A percentile compares a stretch with the other conserved stretches of the same genome.
Conservation (phyloP, 2,329 filamentous ascomycete species). For the Furcasterigmium furcatum region DNA sequence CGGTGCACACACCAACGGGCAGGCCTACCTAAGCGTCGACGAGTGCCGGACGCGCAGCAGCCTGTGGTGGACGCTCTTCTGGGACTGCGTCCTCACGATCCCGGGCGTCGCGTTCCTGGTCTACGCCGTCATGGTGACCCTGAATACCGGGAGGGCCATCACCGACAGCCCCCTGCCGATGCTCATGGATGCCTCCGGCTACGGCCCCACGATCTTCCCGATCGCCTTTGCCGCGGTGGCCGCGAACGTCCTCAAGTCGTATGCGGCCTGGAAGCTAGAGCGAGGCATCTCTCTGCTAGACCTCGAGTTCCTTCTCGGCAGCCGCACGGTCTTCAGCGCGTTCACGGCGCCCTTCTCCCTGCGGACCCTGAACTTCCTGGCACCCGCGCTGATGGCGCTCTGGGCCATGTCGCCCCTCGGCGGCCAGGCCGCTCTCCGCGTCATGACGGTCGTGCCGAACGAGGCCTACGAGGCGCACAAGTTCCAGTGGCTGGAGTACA, state of each 20-base stretch:
- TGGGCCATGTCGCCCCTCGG: constrained; percentile 6
- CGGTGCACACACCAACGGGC: neutral
- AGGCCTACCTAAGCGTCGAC: neutral
- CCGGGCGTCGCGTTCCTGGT: neutral
- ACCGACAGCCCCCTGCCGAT: neutral
- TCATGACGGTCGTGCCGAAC: constrained; percentile 2
- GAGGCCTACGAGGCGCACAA: neutral
- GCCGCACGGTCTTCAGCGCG: constrained; percentile 3
- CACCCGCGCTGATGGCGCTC: constrained; percentile 1
- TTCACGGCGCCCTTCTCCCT: constrained; percentile 1
- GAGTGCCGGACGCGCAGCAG: neutral
- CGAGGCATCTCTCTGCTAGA: constrained; percentile 1
- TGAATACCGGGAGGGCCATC: neutral
- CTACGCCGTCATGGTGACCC: neutral
- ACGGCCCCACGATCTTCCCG: constrained; percentile 1
- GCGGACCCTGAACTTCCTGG: neutral
- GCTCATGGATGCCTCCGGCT: neutral
- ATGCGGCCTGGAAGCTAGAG: constrained; percentile 6
- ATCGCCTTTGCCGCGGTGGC: constrained; percentile 1
- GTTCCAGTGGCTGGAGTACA: constrained; percentile 3
- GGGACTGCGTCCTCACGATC: neutral
- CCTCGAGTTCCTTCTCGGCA: constrained; percentile 1
- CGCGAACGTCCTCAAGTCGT: constrained; percentile 3
- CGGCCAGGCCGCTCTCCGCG: constrained; percentile 3
- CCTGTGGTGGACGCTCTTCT: neutral